These are phyloP conservation scores for Fusarium duplospermum DNA, from an alignment of 2,329 filamentous ascomycete genomes.

Conservation along the genomic window DNA sequence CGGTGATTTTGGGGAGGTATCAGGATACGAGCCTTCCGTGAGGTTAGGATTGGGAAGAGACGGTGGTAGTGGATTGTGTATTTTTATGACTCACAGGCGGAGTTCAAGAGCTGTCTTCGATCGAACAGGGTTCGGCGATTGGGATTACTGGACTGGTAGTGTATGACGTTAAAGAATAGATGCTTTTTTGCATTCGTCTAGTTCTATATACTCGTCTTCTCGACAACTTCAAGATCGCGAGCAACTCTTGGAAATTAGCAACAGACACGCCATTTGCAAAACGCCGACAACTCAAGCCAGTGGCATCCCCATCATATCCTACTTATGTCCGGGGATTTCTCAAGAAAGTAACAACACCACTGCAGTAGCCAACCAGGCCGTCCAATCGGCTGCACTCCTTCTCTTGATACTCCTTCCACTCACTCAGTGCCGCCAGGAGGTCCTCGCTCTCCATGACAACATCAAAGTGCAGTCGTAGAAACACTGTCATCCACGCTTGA, in stretches of 20 bases:
- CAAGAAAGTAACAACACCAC: slow-evolving; percentile 86
- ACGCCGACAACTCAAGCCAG: slow-evolving; percentile 14
- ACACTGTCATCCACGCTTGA: slow-evolving; percentile 98
- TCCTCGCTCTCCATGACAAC: slow-evolving; percentile 61
- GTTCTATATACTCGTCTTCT: background rate
- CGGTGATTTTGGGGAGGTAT: slow-evolving; percentile 15
- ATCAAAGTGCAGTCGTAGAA: slow-evolving; percentile 81
- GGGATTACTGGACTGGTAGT: slow-evolving; percentile 23
- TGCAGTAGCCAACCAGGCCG: slow-evolving; percentile 85
- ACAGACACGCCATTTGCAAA: slow-evolving; percentile 20
- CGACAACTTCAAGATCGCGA: background rate
- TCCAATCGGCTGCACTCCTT: slow-evolving; percentile 77
- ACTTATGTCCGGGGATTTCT: slow-evolving; percentile 68
- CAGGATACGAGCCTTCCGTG: slow-evolving; percentile 2
- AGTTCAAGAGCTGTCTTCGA: slow-evolving; percentile 25
- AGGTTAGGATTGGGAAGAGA: slow-evolving; percentile 20
- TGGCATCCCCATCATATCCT: slow-evolving; percentile 6
- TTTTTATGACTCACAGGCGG: slow-evolving; percentile 23
- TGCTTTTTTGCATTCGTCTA: slow-evolving; percentile 15
- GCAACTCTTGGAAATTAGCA: background rate
- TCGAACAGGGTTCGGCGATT: slow-evolving; percentile 13
- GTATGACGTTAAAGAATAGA: slow-evolving; percentile 28
- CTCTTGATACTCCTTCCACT: slow-evolving; percentile 80
- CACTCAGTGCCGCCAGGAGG: slow-evolving; percentile 69
- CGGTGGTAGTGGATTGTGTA: slow-evolving; percentile 19